Percentiles rank a stretch among this genome's conserved stretches.
phyloP scores from a whole-genome alignment of 805 yeast species.

The Kluyveromyces dobzhanskii region DNA sequence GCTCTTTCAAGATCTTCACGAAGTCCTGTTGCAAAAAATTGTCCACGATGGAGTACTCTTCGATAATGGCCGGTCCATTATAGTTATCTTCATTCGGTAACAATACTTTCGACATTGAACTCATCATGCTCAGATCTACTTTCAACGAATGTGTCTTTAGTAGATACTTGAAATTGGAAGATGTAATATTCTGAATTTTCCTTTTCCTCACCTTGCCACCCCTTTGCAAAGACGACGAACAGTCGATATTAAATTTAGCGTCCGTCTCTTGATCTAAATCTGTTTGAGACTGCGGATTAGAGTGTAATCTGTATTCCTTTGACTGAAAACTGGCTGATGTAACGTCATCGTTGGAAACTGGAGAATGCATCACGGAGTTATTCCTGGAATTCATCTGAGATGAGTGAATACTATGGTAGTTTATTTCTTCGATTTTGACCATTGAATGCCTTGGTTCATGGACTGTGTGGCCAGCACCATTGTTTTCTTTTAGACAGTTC shows the following conservation, averaged over 20 bases:
- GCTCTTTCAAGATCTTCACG: slow-evolving; percentile 5
- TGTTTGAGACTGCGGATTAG: not conserved
- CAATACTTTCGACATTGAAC: slow-evolving; percentile 1
- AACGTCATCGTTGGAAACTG: slow-evolving; percentile 2
- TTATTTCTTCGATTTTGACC: slow-evolving; percentile 3
- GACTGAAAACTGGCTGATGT: not conserved
- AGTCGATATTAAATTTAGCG: not conserved
- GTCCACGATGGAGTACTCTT: slow-evolving; percentile 7
- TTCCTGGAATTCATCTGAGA: slow-evolving; percentile 1
- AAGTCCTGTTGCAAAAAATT: slow-evolving; percentile 7
- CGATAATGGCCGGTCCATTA: slow-evolving; percentile 6
- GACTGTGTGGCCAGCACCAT: not conserved
- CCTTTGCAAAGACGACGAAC: not conserved
- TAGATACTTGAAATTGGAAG: slow-evolving; percentile 2
- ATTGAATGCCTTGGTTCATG: not conserved
- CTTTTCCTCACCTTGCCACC: not conserved
- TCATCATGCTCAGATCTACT: slow-evolving; percentile 2
- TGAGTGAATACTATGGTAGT: not conserved
- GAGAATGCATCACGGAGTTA: slow-evolving; percentile 3
- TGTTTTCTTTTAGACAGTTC: not conserved
- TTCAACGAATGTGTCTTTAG: slow-evolving; percentile 3
- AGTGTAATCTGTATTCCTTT: not conserved
- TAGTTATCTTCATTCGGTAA: slow-evolving; percentile 6
- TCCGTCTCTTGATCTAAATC: not conserved
- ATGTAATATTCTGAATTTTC: not conserved